Evolutionary conservation across 2,329 filamentous ascomycete species (phyloP).

Genomic region (Neonectria faginata): DNA sequence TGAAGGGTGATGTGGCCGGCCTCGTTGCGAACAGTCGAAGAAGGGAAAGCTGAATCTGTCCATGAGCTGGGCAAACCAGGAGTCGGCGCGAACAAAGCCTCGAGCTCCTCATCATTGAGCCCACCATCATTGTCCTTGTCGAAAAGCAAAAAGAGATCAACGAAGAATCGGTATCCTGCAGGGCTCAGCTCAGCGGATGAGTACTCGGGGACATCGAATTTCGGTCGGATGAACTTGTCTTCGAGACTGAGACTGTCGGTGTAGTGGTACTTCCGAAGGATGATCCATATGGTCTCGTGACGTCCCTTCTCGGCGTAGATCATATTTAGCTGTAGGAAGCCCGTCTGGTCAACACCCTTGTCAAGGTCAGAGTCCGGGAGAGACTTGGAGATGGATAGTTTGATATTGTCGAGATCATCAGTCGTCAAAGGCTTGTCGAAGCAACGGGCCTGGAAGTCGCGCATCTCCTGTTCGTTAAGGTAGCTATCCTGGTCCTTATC

Average conservation of each 20-base stretch:
- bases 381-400: slow-evolving; percentile 81
- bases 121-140: slow-evolving; percentile 98
- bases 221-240: slow-evolving; percentile 90
- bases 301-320: slow-evolving; percentile 97
- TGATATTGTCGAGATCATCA: slow-evolving; percentile 91
- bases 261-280: slow-evolving; percentile 93
- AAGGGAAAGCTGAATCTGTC: slow-evolving; percentile 90
- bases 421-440: slow-evolving; percentile 87
- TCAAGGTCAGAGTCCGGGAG: slow-evolving; percentile 71
- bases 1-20: slow-evolving; percentile 95
- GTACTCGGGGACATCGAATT: slow-evolving; percentile 92
- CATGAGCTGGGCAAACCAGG: slow-evolving; percentile 89
- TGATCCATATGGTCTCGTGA: slow-evolving; percentile 98
- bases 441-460: slow-evolving; percentile 89
- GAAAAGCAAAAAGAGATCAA: slow-evolving; percentile 93
- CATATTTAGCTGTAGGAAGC: slow-evolving; percentile 92
- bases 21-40: slow-evolving; percentile 94
- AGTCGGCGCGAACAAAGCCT: slow-evolving; percentile 90
- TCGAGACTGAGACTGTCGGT: slow-evolving; percentile 94
- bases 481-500: slow-evolving; percentile 97
- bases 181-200: slow-evolving; percentile 95
- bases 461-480: slow-evolving; percentile 89
- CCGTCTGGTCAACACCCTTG: slow-evolving; percentile 81
- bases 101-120: slow-evolving; percentile 85
- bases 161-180: slow-evolving; percentile 95